These are phyloP conservation scores for Penstemon davidsonii DNA, from an alignment of 257 asterid species.

Conservation along the genomic window DNA sequence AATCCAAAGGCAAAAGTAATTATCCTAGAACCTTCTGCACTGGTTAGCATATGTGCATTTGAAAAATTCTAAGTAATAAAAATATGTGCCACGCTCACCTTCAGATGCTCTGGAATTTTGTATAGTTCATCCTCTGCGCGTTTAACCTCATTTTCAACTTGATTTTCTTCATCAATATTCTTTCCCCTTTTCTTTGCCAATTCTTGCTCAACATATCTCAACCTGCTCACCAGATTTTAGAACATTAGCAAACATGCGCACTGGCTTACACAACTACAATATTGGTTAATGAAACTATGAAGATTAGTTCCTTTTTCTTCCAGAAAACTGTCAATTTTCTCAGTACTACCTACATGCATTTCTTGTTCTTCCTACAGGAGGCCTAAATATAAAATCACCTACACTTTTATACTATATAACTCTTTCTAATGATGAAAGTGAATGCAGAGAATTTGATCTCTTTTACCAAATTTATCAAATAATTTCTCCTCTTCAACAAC, in stretches of 20 bases:
- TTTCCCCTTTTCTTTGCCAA: constrained; percentile 89
- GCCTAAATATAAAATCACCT: not conserved
- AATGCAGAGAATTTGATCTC: not conserved
- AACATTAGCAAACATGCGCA: constrained; percentile 2
- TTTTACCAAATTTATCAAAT: not conserved
- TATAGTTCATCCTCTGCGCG: constrained; percentile 90
- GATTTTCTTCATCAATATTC: constrained; percentile 52
- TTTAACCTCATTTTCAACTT: constrained; percentile 64
- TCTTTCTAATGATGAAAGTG: not conserved
- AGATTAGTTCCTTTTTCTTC: not conserved
- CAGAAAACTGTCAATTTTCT: not conserved
- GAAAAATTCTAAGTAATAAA: constrained; percentile 5
- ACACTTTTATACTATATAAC: not conserved
- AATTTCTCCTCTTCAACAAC: not conserved
- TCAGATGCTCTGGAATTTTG: constrained; percentile 89
- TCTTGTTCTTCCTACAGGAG: not conserved
- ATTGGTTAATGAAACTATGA: not conserved
- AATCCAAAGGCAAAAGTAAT: not conserved
- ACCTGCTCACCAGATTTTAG: constrained; percentile 44
- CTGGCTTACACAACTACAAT: not conserved
- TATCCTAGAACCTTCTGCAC: constrained; percentile 8
- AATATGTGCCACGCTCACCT: constrained; percentile 47
- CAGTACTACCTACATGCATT: constrained; percentile 5
- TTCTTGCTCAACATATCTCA: constrained; percentile 89
- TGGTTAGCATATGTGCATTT: not conserved